Evolutionary conservation across 2,329 filamentous ascomycete genomes (phyloP).

Genomic region (Huntiella bhutanensis): DNA sequence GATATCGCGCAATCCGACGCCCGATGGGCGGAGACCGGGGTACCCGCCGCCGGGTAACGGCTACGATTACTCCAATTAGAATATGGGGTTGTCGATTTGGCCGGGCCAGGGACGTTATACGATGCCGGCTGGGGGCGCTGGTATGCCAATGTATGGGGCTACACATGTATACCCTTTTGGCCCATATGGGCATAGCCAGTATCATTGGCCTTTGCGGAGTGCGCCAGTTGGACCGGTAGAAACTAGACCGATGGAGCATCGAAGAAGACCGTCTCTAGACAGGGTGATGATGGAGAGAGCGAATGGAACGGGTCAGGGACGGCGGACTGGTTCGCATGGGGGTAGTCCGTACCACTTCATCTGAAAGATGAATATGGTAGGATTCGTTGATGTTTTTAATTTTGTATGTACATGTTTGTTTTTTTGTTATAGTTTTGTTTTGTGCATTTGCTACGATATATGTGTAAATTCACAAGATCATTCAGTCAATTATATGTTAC

Average conservation of each 20-base stretch:
- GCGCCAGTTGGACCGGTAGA: too few relatives aligned
- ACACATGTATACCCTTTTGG: too few relatives aligned
- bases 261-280: too few relatives aligned
- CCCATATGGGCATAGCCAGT: too few relatives aligned
- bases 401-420: neutral
- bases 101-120: neutral
- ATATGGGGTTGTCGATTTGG: conserved; percentile 5
- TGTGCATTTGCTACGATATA: conserved; percentile 6
- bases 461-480: neutral
- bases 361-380: conserved; percentile 1
- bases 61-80: conserved; percentile 12
- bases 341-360: conserved; percentile 5
- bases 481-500: neutral
- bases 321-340: neutral
- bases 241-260: too few relatives aligned
- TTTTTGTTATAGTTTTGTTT: conserved; percentile 1
- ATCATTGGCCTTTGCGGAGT: too few relatives aligned
- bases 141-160: too few relatives aligned
- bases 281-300: too few relatives aligned
- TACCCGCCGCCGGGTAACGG: conserved; percentile 17
- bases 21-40: conserved; percentile 30
- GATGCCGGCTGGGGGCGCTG: too few relatives aligned
- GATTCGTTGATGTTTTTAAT: neutral
- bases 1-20: conserved; percentile 37
- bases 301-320: too few relatives aligned